Conservation (phyloP, 257 asterid genomes). For the Scutellaria minor region DNA sequence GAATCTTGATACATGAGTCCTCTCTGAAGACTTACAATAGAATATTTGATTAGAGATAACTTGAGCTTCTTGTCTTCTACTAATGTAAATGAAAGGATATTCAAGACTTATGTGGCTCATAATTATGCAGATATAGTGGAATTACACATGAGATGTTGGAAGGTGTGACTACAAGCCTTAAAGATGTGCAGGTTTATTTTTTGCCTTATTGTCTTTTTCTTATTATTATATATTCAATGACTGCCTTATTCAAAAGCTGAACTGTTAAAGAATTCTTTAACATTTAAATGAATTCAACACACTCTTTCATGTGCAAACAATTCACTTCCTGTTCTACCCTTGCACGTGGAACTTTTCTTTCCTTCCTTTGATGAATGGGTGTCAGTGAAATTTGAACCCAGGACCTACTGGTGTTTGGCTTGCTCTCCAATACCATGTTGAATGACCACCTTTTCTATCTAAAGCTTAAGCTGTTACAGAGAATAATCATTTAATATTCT, state of each 20-base stretch:
- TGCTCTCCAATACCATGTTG: neutral
- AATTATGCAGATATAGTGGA: constrained; percentile 87
- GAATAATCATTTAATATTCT: neutral
- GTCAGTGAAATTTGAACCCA: neutral
- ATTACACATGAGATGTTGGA: constrained; percentile 79
- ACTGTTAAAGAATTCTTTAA: neutral
- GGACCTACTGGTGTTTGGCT: neutral
- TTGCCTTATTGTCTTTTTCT: constrained; percentile 21
- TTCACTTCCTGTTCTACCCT: neutral
- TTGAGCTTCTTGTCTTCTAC: neutral
- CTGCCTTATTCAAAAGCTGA: neutral
- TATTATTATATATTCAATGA: neutral
- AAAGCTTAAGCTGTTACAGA: constrained; percentile 3
- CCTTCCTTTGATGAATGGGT: neutral
- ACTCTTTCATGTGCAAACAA: neutral
- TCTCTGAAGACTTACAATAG: neutral
- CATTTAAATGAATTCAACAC: neutral
- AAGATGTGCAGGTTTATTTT: constrained; percentile 80
- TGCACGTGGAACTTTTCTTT: neutral
- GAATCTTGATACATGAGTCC: neutral
- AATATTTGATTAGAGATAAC: neutral
- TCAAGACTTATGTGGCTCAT: constrained; percentile 29
- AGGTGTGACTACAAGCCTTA: constrained; percentile 77
- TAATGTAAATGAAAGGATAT: neutral
- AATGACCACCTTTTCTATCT: neutral